Evolutionary conservation across 179 eudicot genomes (phyloP).

Genomic region (Gypsophila paniculata): DNA sequence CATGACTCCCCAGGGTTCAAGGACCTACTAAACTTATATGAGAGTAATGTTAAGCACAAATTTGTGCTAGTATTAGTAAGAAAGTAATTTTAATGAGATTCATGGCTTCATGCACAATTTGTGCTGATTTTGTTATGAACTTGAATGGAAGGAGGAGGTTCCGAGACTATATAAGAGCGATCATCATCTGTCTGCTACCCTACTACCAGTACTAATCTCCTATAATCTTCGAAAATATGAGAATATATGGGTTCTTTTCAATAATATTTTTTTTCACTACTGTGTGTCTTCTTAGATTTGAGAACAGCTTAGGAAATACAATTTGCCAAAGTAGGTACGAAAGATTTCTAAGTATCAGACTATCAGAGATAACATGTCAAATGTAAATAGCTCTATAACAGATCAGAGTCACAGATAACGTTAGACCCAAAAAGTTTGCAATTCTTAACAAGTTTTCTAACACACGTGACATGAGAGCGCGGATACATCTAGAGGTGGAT

Average conservation of each 20-base stretch:
- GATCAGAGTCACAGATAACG: conserved; percentile 2
- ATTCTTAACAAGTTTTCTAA: background rate
- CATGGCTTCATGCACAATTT: too few species aligned
- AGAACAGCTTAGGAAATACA: background rate
- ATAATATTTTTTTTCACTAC: background rate
- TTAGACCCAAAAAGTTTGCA: background rate
- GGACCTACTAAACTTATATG: too few species aligned
- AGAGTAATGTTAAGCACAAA: too few species aligned
- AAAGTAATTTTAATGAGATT: too few species aligned
- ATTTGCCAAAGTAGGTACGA: background rate
- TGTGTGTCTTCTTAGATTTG: background rate
- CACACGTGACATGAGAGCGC: conserved; percentile 4
- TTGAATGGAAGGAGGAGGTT: background rate
- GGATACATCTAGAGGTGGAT: conserved; percentile 7
- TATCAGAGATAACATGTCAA: background rate
- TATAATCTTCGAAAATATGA: background rate
- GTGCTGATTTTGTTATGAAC: background rate
- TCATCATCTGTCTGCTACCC: background rate
- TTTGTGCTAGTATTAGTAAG: too few species aligned
- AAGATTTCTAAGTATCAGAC: background rate
- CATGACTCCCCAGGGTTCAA: too few species aligned
- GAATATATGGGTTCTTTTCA: background rate
- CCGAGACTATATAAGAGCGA: background rate
- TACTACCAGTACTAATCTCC: background rate
- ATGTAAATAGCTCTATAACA: background rate